Evolutionary conservation across 306 rosid genomes (phyloP), one percentile per base, ranked within the genome.

Genomic region (Begonia masoniana): DNA sequence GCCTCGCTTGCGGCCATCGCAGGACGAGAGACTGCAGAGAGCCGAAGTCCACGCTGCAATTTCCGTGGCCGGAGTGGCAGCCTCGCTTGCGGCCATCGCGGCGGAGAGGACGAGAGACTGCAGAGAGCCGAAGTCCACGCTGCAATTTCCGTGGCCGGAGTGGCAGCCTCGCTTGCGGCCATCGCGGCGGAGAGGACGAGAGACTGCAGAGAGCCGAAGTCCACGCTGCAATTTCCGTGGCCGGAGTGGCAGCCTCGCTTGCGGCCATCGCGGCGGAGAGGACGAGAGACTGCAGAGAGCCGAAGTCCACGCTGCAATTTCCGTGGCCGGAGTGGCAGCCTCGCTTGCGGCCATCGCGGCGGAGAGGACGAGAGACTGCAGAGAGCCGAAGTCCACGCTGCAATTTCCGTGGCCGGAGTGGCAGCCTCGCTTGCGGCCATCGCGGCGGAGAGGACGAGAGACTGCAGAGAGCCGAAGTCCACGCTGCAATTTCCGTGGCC

Each of bases 31-130:
- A 63, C 58, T 86, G 60, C 82, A 81, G 62, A 79, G 74, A 58
- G 95, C 95, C 54, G 93, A 91, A 67, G 87, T 86, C 46, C 96
- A 86, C 60, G 99, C 95, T n/a, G 96, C 96, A 48, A 63, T 91
- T 52, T 83, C 99, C 0, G 71, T 91, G 68, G 96, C 93, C 1
- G 92, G 99, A 13, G 84, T 91, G 19, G 99, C 99, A 41, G 96
- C 99, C 2, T 96, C 99, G 46, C 88, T 91, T 50, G 88, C 96
- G 0, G 78, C 81, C 24, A 67, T 86, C 67, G 99, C 99, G 2
- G n/a, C n/a, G n/a, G n/a, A 70, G 96, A 91, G 42, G 93, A 81
- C 13, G 79, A 76, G 9, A 79, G 99, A 63, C 58, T 86, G 60
- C 82, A 81, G 62, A 79, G 74, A 58, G 95, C 95, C 54, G 93